These are phyloP conservation scores for Phytopythium sindhum DNA, from an alignment of 352 stramenopile genomes.

Conservation along the genomic window DNA sequence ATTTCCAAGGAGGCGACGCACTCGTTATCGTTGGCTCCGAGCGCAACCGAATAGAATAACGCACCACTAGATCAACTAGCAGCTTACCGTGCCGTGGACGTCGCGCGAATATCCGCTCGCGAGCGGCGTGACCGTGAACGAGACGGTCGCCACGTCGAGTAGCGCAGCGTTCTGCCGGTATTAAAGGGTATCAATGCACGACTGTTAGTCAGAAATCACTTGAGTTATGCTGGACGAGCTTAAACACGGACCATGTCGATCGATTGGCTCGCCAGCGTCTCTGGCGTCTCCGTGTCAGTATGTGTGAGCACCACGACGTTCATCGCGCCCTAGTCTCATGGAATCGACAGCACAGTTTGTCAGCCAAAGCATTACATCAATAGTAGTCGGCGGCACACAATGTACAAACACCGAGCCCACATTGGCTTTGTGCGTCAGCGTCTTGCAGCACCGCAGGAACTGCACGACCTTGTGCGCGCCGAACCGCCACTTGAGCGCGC, in stretches of 20 bases:
- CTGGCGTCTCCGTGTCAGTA: slow-evolving; percentile 33
- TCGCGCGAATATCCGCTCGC: slow-evolving; percentile 73
- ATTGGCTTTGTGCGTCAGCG: slow-evolving; percentile 45
- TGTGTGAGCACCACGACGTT: slow-evolving; percentile 66
- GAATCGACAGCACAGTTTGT: too few species aligned
- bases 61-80: neutral
- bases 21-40: neutral
- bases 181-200: neutral
- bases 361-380: neutral
- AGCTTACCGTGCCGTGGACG: slow-evolving; percentile 62
- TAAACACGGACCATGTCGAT: neutral
- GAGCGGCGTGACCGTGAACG: slow-evolving; percentile 47
- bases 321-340: slow-evolving; percentile 21
- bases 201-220: neutral
- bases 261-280: slow-evolving; percentile 6
- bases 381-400: neutral
- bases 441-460: slow-evolving; percentile 66
- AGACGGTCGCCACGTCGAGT: slow-evolving; percentile 53
- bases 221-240: neutral
- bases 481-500: slow-evolving; percentile 57
- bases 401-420: slow-evolving; percentile 16
- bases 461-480: slow-evolving; percentile 33
- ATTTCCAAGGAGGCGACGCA: neutral
- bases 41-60: neutral
- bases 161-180: slow-evolving; percentile 36